These are phyloP conservation scores for Quercus bicolor DNA, from an alignment of 306 rosid genomes.

Conservation along the genomic window DNA sequence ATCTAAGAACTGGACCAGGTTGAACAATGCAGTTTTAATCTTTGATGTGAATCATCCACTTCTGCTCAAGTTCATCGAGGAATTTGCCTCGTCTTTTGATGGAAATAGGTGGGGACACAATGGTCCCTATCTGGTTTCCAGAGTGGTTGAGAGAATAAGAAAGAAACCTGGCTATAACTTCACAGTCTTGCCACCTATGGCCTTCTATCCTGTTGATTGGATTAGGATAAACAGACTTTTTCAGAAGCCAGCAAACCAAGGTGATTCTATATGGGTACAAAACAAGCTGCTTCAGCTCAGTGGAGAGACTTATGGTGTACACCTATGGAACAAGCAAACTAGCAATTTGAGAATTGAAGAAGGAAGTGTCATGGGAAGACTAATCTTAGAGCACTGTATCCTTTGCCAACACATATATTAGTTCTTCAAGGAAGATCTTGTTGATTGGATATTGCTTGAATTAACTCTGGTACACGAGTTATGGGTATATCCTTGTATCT, in stretches of 20 bases:
- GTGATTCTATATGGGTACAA: slow-evolving; percentile 48
- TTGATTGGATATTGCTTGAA: background rate
- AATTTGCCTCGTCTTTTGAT: slow-evolving; percentile 65
- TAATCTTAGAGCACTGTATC: slow-evolving; percentile 50
- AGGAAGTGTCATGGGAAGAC: slow-evolving; percentile 58
- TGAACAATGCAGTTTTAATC: slow-evolving; percentile 74
- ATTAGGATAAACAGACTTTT: slow-evolving; percentile 42
- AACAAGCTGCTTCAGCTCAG: slow-evolving; percentile 48
- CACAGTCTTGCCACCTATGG: slow-evolving; percentile 47
- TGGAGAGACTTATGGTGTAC: slow-evolving; percentile 53
- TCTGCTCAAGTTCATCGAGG: slow-evolving; percentile 56
- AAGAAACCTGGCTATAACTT: slow-evolving; percentile 31
- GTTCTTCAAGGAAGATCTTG: slow-evolving; percentile 12
- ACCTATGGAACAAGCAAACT: slow-evolving; percentile 77
- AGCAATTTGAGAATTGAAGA: slow-evolving; percentile 47
- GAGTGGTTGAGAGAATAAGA: slow-evolving; percentile 50
- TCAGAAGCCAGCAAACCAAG: slow-evolving; percentile 32
- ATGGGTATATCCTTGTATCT: background rate
- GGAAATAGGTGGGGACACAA: slow-evolving; percentile 85
- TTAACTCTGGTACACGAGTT: no score
- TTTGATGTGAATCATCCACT: slow-evolving; percentile 84
- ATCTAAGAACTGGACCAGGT: slow-evolving; percentile 85
- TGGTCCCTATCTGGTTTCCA: slow-evolving; percentile 83
- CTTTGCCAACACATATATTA: slow-evolving; percentile 34
- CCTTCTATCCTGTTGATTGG: slow-evolving; percentile 76